phyloP scores from a whole-genome alignment of 1,284 basidiomycete species.

The Coniferiporia sulphurascens region DNA sequence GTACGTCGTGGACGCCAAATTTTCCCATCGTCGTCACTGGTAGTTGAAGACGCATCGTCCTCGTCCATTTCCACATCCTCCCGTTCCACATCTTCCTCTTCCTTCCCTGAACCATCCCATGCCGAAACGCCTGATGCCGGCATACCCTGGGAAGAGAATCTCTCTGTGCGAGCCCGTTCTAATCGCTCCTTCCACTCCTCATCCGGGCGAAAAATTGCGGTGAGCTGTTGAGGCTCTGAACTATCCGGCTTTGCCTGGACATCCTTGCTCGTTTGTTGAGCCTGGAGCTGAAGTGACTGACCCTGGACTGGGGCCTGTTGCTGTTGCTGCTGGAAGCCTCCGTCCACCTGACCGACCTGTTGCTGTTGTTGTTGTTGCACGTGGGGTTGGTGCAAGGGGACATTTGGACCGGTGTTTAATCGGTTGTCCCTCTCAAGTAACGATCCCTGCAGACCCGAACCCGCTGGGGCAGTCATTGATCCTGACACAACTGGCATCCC shows the following conservation, averaged over 20 bases:
- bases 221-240: constrained; percentile 52
- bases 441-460: constrained; percentile 37
- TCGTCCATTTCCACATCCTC: constrained; percentile 50
- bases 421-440: constrained; percentile 49
- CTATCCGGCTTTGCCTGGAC: constrained; percentile 46
- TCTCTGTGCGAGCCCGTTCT: constrained; percentile 32
- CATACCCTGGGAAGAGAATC: constrained; percentile 22
- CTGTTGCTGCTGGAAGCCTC: constrained; percentile 22
- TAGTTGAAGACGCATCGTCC: constrained; percentile 41
- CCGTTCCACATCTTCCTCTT: constrained; percentile 57
- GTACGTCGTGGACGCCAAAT: constrained; percentile 82
- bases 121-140: constrained; percentile 37
- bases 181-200: constrained; percentile 80
- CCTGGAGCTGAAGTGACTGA: constrained; percentile 24
- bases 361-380: constrained; percentile 23
- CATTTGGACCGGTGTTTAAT: constrained; percentile 28
- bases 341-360: constrained; percentile 19
- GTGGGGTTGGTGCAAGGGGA: constrained; percentile 5
- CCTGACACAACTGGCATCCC: constrained; percentile 50
- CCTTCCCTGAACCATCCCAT: constrained; percentile 44
- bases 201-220: constrained; percentile 85
- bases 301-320: constrained; percentile 22
- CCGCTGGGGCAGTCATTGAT: constrained; percentile 42
- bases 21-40: constrained; percentile 66
- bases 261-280: constrained; percentile 27